phyloP scores from a whole-genome alignment of 495 filamentous ascomycete species.

The Jackrogersella multiformis region DNA sequence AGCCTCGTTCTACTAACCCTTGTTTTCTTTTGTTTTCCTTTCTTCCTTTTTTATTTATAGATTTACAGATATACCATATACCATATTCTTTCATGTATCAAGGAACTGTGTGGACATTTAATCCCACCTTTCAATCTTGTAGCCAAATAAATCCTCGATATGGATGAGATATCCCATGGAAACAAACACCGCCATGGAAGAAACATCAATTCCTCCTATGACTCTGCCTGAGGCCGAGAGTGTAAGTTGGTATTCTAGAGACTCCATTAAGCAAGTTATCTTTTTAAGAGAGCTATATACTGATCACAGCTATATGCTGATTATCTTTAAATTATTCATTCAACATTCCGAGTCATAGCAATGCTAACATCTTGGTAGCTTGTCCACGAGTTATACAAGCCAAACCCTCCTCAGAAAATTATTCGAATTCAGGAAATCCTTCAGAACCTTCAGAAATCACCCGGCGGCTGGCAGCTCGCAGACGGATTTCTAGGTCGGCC shows the following conservation, averaged over 20 bases:
- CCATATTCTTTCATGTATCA: neutral
- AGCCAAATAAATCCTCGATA: constrained; percentile 29
- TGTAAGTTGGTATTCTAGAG: constrained; percentile 27
- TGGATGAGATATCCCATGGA: constrained; percentile 33
- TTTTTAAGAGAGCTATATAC: neutral
- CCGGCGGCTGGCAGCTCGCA: constrained; percentile 86
- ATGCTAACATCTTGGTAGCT: constrained; percentile 52
- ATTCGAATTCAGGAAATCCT: constrained; percentile 78
- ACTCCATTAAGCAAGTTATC: neutral
- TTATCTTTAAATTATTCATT: too few relatives aligned
- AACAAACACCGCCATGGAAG: constrained; percentile 38
- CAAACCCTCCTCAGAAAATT: constrained; percentile 68
- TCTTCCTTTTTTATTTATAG: too few relatives aligned
- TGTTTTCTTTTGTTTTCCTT: neutral
- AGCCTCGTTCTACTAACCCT: neutral
- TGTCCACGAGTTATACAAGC: constrained; percentile 74
- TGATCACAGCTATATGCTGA: too few relatives aligned
- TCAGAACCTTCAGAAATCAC: constrained; percentile 76
- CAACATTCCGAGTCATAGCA: too few relatives aligned
- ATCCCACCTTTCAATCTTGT: neutral
- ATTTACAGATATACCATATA: neutral
- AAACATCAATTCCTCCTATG: constrained; percentile 29
- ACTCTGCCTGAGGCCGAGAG: constrained; percentile 44
- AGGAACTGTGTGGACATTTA: neutral
- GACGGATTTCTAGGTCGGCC: constrained; percentile 71